phyloP scores from a whole-genome alignment of 2,329 filamentous ascomycete genomes.

The Aspergillus pseudoglaucus region DNA sequence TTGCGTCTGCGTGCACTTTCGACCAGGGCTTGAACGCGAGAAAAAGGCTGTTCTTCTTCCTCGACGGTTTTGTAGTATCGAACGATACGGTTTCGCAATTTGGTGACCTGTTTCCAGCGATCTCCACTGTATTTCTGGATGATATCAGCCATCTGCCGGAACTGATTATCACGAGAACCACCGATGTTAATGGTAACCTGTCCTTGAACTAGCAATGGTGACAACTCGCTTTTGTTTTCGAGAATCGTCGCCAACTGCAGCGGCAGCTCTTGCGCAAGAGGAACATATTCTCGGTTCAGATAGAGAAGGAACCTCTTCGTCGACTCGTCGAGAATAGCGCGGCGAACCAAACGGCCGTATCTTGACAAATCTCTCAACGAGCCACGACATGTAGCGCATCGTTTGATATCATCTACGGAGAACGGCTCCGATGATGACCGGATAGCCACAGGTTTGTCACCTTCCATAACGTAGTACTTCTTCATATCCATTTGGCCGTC shows the following conservation, averaged over 20 bases:
- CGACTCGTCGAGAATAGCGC: constrained; percentile 55
- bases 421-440: constrained; percentile 40
- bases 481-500: constrained; percentile 55
- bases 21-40: constrained; percentile 29
- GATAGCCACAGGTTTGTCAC: constrained; percentile 19
- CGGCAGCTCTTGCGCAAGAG: constrained; percentile 33
- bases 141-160: constrained; percentile 16
- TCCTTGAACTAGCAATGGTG: neutral
- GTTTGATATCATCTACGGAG: constrained; percentile 44
- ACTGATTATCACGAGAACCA: constrained; percentile 16
- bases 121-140: constrained; percentile 15
- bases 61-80: constrained; percentile 27
- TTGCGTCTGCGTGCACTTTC: constrained; percentile 24
- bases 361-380: constrained; percentile 52
- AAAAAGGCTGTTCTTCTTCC: constrained; percentile 35
- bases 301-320: constrained; percentile 59
- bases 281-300: constrained; percentile 39
- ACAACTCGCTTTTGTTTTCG: neutral
- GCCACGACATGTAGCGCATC: constrained; percentile 56
- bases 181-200: constrained; percentile 4
- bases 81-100: constrained; percentile 22
- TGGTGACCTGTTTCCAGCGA: constrained; percentile 18
- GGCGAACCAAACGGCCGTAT: constrained; percentile 57
- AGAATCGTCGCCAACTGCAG: constrained; percentile 21
- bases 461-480: constrained; percentile 23